Conservation (phyloP, 208 protist species). For the Crithidia fasciculata region DNA sequence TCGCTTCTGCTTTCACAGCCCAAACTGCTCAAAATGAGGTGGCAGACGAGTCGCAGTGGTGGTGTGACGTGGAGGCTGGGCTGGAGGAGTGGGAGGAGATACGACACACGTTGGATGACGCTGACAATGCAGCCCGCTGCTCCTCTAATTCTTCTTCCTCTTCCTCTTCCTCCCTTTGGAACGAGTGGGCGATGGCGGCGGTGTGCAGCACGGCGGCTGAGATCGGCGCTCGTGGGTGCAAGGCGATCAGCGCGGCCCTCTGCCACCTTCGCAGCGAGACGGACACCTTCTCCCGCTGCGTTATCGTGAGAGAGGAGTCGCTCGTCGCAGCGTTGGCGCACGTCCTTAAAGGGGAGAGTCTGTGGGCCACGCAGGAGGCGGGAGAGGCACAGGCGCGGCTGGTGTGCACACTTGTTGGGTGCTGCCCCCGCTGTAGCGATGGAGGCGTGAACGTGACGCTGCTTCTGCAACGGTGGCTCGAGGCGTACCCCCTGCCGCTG, state of each 20-base stretch:
- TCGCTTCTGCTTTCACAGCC: not conserved
- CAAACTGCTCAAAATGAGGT: not conserved
- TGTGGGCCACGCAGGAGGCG: conserved; percentile 19
- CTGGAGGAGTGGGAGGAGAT: conserved; percentile 16
- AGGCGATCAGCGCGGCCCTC: conserved; percentile 10
- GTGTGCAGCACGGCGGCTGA: conserved; percentile 15
- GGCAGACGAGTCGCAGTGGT: conserved; percentile 8
- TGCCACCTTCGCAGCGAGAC: conserved; percentile 4
- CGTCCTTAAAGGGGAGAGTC: conserved; percentile 6
- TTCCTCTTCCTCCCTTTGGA: not conserved
- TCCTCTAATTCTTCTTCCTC: no score
- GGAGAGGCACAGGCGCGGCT: conserved; percentile 16
- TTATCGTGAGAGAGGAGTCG: conserved; percentile 15
- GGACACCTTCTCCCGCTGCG: not conserved
- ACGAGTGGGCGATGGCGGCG: conserved; percentile 26
- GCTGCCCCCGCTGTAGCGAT: conserved; percentile 13
- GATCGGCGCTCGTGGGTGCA: conserved; percentile 12
- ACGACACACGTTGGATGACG: not conserved
- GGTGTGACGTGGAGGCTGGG: not conserved
- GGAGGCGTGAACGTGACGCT: conserved; percentile 13
- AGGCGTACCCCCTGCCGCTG: conserved; percentile 22
- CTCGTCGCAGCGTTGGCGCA: not conserved
- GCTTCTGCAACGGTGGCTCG: conserved; percentile 28
- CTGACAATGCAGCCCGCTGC: no score
- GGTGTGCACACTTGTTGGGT: conserved; percentile 23